Conservation (phyloP, 2,329 filamentous ascomycete genomes). For the Alternaria alternata region DNA sequence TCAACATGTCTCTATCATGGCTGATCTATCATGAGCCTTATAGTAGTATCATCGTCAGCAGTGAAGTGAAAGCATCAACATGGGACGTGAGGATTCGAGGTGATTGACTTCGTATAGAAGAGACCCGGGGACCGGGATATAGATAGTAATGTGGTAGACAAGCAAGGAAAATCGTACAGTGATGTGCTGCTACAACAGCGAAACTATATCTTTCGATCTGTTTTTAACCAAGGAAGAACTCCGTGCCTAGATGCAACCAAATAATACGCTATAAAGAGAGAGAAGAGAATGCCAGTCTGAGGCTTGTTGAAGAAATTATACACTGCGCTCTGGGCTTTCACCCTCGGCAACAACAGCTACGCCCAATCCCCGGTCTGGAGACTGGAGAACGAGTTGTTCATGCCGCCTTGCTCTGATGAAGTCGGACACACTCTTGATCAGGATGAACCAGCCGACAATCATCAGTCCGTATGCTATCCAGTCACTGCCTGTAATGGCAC, state of each 20-base stretch:
- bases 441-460: conserved; percentile 97
- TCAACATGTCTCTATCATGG: neutral
- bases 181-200: conserved; percentile 6
- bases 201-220: neutral
- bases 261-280: conserved; percentile 10
- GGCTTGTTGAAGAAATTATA: conserved; percentile 36
- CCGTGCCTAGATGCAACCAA: conserved; percentile 16
- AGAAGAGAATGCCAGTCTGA: conserved; percentile 17
- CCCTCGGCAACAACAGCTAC: conserved; percentile 87
- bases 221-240: neutral
- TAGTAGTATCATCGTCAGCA: neutral
- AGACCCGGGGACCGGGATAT: neutral
- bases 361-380: conserved; percentile 84
- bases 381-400: conserved; percentile 91
- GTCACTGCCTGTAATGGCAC: conserved; percentile 75
- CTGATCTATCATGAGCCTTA: neutral
- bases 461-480: conserved; percentile 93
- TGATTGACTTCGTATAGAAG: neutral
- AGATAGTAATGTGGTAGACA: neutral
- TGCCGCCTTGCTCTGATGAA: conserved; percentile 88
- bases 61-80: neutral
- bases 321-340: conserved; percentile 74
- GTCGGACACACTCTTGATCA: conserved; percentile 92
- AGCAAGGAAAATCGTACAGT: conserved; percentile 13
- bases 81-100: neutral